A percentile compares a stretch with the other conserved stretches of the same genome.
Conservation (phyloP, 75 land plant genomes). For the Ceratopteris richardii region DNA sequence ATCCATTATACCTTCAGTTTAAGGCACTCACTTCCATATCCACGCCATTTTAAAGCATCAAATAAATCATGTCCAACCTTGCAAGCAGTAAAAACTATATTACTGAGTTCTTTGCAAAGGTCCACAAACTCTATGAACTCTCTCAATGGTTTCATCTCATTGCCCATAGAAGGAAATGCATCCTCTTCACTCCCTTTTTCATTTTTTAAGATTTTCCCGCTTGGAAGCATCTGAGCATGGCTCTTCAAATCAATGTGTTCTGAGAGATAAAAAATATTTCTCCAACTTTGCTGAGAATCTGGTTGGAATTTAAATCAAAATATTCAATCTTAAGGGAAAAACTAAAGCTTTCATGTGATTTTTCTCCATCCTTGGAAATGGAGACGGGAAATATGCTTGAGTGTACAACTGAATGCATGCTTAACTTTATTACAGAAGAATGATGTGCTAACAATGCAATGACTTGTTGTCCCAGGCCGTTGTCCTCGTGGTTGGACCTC, state of each 20-base stretch:
- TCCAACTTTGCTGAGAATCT: background rate
- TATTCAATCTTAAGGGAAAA: background rate
- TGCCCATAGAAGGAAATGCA: too few species aligned
- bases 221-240: slow-evolving; percentile 13
- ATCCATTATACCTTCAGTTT: slow-evolving; percentile 3
- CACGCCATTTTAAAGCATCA: background rate
- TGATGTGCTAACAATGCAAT: slow-evolving; percentile 18
- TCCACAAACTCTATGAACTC: slow-evolving; percentile 16
- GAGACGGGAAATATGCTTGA: background rate
- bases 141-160: slow-evolving; percentile 2
- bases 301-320: too few species aligned
- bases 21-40: slow-evolving; percentile 10
- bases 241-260: slow-evolving; percentile 17
- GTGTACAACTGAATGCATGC: slow-evolving; percentile 14
- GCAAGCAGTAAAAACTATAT: slow-evolving; percentile 1
- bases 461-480: too few species aligned
- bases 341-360: background rate
- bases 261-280: slow-evolving; percentile 1
- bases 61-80: slow-evolving; percentile 9
- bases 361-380: background rate
- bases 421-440: slow-evolving; percentile 8
- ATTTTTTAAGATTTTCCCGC: background rate
- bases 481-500: too few species aligned
- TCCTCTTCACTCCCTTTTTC: too few species aligned
- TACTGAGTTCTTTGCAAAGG: slow-evolving; percentile 8